Base-by-base conservation (phyloP, 495 filamentous ascomycete species). In the Hypoxylon lienhwacheense region DNA sequence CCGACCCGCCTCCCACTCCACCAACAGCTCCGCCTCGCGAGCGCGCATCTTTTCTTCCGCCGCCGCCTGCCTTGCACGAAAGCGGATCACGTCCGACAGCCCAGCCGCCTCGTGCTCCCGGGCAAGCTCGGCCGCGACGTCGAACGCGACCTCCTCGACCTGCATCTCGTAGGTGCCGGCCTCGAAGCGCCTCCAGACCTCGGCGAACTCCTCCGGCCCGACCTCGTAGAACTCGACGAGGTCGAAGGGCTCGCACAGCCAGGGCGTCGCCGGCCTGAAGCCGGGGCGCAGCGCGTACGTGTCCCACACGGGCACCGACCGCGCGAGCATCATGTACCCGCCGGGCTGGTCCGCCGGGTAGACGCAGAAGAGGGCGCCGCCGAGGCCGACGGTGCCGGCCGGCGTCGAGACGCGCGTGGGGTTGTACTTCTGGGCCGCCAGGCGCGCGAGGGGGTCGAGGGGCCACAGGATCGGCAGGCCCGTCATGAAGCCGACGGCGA, bases 281-380 rank as follows among this genome's bases (percentile, higher is more conserved):
- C 73, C 75, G 0, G 61, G 66, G 26, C 77, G 77, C 26, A 70
- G 70, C 1, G 78, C 78, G 3, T 80, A 72, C n/a, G 73, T 72
- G 61, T 85, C 81, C 42, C 77, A 74, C 20, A 76, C 70, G 0
- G 77, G 79, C 10, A 85, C 75, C 0, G 81, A 83, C 24, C 75
- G 61, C 0, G 76, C 82, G 1, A 76, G 74, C 55, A 81, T 72
- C 65, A 79, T 75, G 55, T 82, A 83, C 0, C 82, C 82, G 3
- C 82, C 82, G 0, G 82, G 82, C 3, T 71, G 73, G 48, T 83
- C 81, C 5, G 82, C 77, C 6, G 79, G 78, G 54, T 85, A 82
- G 8, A 83, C 62, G 15, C 73, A 70, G 62, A 82, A 75, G 51
- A 77, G 78, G 7, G 66, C 71, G 5, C 82, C 82, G 11, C 81